Base-by-base conservation (phyloP, 2,329 filamentous ascomycete genomes). In the Alternaria novae-zelandiae region DNA sequence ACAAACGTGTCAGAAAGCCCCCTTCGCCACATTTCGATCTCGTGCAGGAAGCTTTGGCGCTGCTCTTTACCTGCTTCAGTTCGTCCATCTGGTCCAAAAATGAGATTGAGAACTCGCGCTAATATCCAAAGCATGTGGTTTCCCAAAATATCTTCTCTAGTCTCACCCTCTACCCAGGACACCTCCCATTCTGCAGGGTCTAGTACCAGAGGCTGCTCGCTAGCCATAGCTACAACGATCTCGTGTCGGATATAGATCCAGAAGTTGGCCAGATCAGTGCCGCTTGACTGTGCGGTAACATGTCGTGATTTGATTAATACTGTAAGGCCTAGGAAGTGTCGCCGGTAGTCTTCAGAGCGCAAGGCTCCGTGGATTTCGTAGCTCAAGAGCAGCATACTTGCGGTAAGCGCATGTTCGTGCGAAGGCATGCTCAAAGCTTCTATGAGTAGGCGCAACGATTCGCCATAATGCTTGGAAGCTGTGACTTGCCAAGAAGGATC, bases 241-340 rank as follows among this genome's bases (percentile, higher is more conserved):
- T 78, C 75, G 54, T 78, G 76, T 11, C 75, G 59, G 9, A 74
- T 64, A 50, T 78, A 78, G 25, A 79, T 74, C 76, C 77, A 79
- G 59, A 79, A 79, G 17, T 76, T 78, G 7, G 77, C 78, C 13
- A 68, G 64, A 50, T 77, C 73, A 10, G 72, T 73, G 1, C 75
- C 76, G 1, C 53, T 65, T 10, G 73, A 74, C 20, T 72, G 70
- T 12, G 76, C 77, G 21, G 65, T 74, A 20, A 78, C 74, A 13
- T 65, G 63, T 12, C 73, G 70, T 6, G 69, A 64, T 54, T 76
- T 78, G 54, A 79, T 72, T 49, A 79, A 63, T 60, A 73, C 71
- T 9, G 69, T 69, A 5, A 76, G 66, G 7, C 76, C 77, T 10
- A 76, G 68, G 30, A 78, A 74, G 41, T 79, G 77, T 17, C 70